Evolutionary conservation across 768 basidiomycete genomes (phyloP).

Genomic region (Rhizopogon rudus): DNA sequence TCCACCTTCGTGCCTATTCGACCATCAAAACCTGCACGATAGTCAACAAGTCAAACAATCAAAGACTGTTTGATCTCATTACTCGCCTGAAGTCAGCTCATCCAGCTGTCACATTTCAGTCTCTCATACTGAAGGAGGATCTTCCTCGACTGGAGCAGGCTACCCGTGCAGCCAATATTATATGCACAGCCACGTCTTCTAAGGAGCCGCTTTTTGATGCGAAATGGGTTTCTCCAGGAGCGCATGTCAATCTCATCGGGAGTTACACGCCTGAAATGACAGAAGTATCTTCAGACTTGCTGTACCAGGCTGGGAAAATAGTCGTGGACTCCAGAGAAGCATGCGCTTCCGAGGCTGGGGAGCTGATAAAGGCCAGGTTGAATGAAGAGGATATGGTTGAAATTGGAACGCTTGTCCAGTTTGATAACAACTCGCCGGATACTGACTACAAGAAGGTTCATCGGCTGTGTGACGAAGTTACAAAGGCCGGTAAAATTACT

Average conservation of each 20-base stretch:
- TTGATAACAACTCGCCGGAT: neutral
- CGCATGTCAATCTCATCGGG: constrained; percentile 74
- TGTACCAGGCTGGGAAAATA: constrained; percentile 50
- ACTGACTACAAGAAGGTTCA: constrained; percentile 7
- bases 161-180: constrained; percentile 41
- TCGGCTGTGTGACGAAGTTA: constrained; percentile 8
- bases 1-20: constrained; percentile 55
- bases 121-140: constrained; percentile 7
- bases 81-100: constrained; percentile 21
- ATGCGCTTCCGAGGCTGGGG: constrained; percentile 76
- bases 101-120: constrained; percentile 17
- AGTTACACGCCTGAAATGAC: constrained; percentile 80
- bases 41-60: constrained; percentile 54
- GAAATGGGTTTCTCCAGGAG: constrained; percentile 51
- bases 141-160: neutral
- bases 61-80: constrained; percentile 39
- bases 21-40: constrained; percentile 52
- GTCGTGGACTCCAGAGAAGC: constrained; percentile 74
- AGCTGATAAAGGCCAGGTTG: constrained; percentile 58
- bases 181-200: constrained; percentile 74
- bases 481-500: constrained; percentile 46
- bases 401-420: constrained; percentile 57
- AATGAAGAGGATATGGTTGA: constrained; percentile 45
- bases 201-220: constrained; percentile 66
- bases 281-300: constrained; percentile 59